A percentile compares a stretch with the other conserved stretches of the same genome.
phyloP scores from a whole-genome alignment of 495 filamentous ascomycete species.

The Penicillium bovifimosum region DNA sequence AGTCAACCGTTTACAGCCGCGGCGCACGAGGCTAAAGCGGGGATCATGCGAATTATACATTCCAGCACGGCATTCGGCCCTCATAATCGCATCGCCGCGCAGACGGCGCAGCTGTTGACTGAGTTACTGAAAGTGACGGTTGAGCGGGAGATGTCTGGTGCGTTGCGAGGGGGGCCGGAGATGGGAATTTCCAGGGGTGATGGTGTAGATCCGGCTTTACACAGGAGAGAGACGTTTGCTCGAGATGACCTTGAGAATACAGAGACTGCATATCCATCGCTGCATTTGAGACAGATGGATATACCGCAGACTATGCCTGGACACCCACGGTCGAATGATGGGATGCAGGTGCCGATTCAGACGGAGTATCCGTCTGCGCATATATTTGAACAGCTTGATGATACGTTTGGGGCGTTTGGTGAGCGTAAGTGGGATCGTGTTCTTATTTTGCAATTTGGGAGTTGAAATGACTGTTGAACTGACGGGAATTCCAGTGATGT shows the following conservation, averaged over 20 bases:
- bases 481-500: not conserved
- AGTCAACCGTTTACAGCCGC: conserved; percentile 13
- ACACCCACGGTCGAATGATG: too few relatives aligned
- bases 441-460: too few relatives aligned
- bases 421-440: not conserved
- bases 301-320: too few relatives aligned
- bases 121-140: conserved; percentile 16
- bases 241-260: too few relatives aligned
- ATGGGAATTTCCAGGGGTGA: not conserved
- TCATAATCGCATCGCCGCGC: conserved; percentile 18
- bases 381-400: conserved; percentile 8
- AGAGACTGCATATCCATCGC: too few relatives aligned
- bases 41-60: conserved; percentile 18
- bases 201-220: not conserved
- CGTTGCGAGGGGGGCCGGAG: not conserved
- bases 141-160: conserved; percentile 15
- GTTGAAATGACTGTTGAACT: too few relatives aligned
- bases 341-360: not conserved
- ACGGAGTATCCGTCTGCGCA: conserved; percentile 1
- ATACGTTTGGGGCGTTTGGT: conserved; percentile 9
- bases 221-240: too few relatives aligned
- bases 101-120: conserved; percentile 18
- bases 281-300: not conserved
- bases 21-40: conserved; percentile 17
- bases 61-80: conserved; percentile 9